phyloP scores from a whole-genome alignment of 129 eudicot genomes.

The Flaveria bidentis region DNA sequence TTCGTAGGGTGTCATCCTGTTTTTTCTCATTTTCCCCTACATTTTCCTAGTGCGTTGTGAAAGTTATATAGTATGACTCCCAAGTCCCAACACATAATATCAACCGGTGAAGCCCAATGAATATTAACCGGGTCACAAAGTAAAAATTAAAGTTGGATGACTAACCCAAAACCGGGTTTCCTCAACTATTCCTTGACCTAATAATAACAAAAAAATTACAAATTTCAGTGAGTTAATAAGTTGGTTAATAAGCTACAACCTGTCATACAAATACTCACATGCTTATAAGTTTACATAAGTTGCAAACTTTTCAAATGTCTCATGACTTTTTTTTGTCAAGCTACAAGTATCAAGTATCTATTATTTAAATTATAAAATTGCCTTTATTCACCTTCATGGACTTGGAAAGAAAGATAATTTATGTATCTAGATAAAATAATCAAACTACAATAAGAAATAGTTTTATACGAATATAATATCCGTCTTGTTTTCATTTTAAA shows the following conservation, averaged over 20 bases:
- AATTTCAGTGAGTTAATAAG: neutral
- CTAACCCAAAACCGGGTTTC: no score
- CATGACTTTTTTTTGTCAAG: constrained; percentile 30
- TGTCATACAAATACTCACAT: neutral
- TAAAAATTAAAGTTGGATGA: no score
- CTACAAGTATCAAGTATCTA: neutral
- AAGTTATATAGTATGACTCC: no score
- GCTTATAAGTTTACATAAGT: neutral
- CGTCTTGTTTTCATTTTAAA: neutral
- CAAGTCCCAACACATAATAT: no score
- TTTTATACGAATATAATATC: neutral
- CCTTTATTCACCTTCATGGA: neutral
- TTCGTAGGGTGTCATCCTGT: no score
- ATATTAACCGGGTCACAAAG: no score
- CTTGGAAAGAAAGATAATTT: no score
- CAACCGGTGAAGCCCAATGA: no score
- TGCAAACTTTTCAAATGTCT: constrained; percentile 28
- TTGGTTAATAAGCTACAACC: neutral
- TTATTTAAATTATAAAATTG: constrained; percentile 2
- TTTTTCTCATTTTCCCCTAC: no score
- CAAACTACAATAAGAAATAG: no score
- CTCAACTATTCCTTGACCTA: neutral
- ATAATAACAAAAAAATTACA: neutral
- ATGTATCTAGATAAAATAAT: no score
- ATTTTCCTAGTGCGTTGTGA: no score